phyloP scores from a whole-genome alignment of 1,284 basidiomycete species.

The Mycena citricolor region DNA sequence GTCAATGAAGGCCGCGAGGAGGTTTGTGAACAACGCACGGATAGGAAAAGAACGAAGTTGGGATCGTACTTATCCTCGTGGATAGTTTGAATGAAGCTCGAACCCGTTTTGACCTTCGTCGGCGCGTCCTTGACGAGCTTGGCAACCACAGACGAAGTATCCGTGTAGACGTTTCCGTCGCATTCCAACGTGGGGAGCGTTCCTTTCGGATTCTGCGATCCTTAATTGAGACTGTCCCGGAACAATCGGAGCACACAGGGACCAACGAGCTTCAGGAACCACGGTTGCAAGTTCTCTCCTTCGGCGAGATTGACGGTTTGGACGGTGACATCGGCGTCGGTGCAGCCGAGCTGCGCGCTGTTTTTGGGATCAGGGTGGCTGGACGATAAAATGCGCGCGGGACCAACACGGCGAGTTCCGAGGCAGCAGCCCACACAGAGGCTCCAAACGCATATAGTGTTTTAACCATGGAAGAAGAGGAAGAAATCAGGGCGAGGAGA shows the following conservation, averaged over 20 bases:
- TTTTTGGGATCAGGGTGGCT: not conserved
- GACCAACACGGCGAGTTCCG: slow-evolving; percentile 50
- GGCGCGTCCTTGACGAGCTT: slow-evolving; percentile 49
- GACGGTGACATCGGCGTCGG: slow-evolving; percentile 35
- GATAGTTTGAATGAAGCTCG: slow-evolving; percentile 41
- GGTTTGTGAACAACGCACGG: slow-evolving; percentile 7
- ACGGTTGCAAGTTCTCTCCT: slow-evolving; percentile 64
- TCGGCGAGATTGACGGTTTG: slow-evolving; percentile 44
- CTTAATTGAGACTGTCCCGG: not conserved
- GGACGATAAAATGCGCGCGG: not conserved
- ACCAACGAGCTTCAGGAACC: slow-evolving; percentile 52
- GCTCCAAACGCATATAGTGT: slow-evolving; percentile 43
- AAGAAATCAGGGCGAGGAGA: not conserved
- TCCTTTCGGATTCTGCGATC: slow-evolving; percentile 47
- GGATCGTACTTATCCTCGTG: slow-evolving; percentile 60
- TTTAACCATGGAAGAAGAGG: slow-evolving; percentile 14
- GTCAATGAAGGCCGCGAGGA: too few species aligned
- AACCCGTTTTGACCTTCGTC: slow-evolving; percentile 37
- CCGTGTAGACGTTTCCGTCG: slow-evolving; percentile 45
- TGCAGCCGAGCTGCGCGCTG: slow-evolving; percentile 43
- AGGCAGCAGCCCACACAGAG: slow-evolving; percentile 49
- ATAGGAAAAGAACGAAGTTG: slow-evolving; percentile 50
- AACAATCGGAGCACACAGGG: not conserved
- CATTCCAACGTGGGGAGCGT: slow-evolving; percentile 55
- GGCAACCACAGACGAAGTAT: slow-evolving; percentile 47